Percentiles rank a stretch among this genome's conserved stretches.
phyloP scores from a whole-genome alignment of 1,139 yeast species.

The Saccharomyces pastorianus region DNA sequence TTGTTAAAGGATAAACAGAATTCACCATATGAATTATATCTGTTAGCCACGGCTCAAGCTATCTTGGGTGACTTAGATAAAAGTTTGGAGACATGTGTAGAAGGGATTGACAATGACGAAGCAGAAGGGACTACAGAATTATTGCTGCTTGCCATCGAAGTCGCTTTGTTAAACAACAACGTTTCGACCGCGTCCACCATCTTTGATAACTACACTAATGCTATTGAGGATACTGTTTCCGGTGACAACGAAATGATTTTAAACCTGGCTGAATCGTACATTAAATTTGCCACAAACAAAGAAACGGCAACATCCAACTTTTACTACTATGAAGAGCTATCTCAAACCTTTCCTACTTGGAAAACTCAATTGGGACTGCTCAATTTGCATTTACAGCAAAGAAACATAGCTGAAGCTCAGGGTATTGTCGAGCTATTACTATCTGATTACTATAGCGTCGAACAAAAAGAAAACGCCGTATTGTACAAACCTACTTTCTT shows the following conservation, averaged over 20 bases:
- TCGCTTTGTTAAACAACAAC: constrained; percentile 23
- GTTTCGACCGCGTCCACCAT: constrained; percentile 21
- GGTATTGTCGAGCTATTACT: constrained; percentile 32
- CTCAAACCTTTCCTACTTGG: constrained; percentile 32
- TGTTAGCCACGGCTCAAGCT: constrained; percentile 26
- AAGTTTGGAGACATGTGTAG: constrained; percentile 21
- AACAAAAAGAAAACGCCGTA: constrained; percentile 21
- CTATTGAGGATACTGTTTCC: constrained; percentile 22
- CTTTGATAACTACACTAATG: constrained; percentile 24
- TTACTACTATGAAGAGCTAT: constrained; percentile 31
- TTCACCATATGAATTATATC: constrained; percentile 19
- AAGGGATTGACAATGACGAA: constrained; percentile 23
- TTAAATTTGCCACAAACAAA: constrained; percentile 26
- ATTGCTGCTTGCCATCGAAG: constrained; percentile 26
- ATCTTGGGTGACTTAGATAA: constrained; percentile 21
- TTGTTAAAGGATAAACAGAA: constrained; percentile 10
- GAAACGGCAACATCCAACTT: constrained; percentile 29
- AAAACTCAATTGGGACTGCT: constrained; percentile 35
- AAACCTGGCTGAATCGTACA: constrained; percentile 29
- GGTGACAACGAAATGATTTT: constrained; percentile 31
- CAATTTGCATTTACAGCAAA: constrained; percentile 35
- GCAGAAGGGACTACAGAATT: constrained; percentile 24
- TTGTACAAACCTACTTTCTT: constrained; percentile 38
- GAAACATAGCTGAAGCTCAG: constrained; percentile 37
- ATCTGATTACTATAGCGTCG: constrained; percentile 24